Evolutionary conservation across 1,284 basidiomycete species (phyloP).

Genomic region (Apiotrichum porosum): DNA sequence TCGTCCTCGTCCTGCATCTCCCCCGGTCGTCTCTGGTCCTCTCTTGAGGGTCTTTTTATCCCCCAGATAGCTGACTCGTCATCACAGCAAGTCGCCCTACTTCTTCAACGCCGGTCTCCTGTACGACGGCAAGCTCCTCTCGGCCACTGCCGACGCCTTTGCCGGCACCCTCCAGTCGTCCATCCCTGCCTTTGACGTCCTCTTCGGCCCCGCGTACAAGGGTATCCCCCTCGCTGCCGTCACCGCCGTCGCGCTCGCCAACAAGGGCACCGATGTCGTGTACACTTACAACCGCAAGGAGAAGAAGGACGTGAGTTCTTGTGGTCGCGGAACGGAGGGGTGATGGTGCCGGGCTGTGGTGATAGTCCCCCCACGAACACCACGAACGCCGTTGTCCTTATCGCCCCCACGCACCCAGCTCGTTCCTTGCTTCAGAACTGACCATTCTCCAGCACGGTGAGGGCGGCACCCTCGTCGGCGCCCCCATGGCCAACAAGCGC

Average conservation of each 20-base stretch:
- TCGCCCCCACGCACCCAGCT: too few relatives aligned
- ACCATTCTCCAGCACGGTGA: conserved; percentile 65
- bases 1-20: neutral
- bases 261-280: conserved; percentile 9
- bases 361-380: too few relatives aligned
- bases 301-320: conserved; percentile 62
- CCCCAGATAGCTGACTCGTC: too few relatives aligned
- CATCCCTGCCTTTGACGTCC: conserved; percentile 73
- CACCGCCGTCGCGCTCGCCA: conserved; percentile 66
- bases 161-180: conserved; percentile 55
- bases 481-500: conserved; percentile 72
- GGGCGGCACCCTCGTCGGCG: conserved; percentile 89
- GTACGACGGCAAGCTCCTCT: conserved; percentile 75
- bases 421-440: too few relatives aligned
- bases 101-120: conserved; percentile 94
- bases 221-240: conserved; percentile 91
- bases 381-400: neutral
- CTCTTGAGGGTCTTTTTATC: too few relatives aligned
- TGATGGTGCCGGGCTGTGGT: too few relatives aligned
- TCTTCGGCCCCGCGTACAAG: conserved; percentile 98
- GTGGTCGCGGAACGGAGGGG: neutral
- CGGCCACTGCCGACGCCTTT: conserved; percentile 78
- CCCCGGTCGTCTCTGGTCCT: too few relatives aligned
- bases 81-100: conserved; percentile 77
- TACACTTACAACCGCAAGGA: conserved; percentile 93